Base-by-base conservation (phyloP, 2,329 filamentous ascomycete species). In the Boeremia exigua region DNA sequence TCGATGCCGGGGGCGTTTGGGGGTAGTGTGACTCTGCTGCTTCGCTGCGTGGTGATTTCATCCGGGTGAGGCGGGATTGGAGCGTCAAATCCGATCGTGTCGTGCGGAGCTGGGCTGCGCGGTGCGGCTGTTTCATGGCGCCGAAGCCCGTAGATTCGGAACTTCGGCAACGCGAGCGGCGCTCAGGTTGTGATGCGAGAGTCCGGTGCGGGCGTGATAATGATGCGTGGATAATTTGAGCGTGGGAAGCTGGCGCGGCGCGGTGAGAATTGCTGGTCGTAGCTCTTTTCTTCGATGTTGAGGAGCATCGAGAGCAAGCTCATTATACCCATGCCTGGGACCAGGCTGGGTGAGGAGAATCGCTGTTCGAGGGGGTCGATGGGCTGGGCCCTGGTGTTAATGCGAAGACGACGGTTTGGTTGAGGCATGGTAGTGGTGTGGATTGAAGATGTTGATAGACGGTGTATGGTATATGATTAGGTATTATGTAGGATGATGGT, bases 291-390 rank as follows among this genome's bases (percentile, higher is more conserved):
- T 12, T 57, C 54, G 19, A 57, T 57, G 33, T 57, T 48, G 6
- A 57, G 43, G 2, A 57, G 54, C 54, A 57, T 57, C 3, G 43
- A 52, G 28, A 57, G 37, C 23, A 57, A 39, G 17, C 54, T 57
- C 48, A 57, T 53, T n/a, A 57, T 52, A 28, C 54, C 54, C 48
- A 53, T 57, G 32, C 54, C 54, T 5, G 54, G 54, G 5, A 57
- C 54, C 3, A 57, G 44, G 23, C 48, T 52, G 9, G 54, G 48
- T 2, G 54, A 52, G n/a, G 48, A 52, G 48, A 57, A 57, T 29
- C 54, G 54, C n/a, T 57, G 54, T 15, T 57, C 48, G 25, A 57
- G 54, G 4, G 48, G 43, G 29, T 57, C 54, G 38, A 57, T 34
- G 1, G 48, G 43, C n/a, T 36, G 54, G 1, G 42, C 10, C 11